These are phyloP conservation scores for Globisporangium ultimum DNA, from an alignment of 352 stramenopile genomes.

Conservation along the genomic window DNA sequence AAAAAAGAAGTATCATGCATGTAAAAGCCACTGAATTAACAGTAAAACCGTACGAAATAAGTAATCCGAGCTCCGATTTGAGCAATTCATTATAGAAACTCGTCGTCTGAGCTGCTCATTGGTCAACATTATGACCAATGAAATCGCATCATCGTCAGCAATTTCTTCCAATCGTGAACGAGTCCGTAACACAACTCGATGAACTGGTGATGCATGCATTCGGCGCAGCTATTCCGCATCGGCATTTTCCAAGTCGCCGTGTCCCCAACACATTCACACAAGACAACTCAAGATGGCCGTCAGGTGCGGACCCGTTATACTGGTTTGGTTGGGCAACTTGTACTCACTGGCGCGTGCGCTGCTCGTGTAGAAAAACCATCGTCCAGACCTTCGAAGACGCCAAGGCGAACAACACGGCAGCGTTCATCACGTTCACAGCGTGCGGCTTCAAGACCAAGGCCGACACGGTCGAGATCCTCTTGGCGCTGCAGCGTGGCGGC, in stretches of 20 bases:
- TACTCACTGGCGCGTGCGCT: neutral
- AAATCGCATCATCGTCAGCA: neutral
- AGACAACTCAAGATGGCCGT: neutral
- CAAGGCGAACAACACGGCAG: conserved; percentile 76
- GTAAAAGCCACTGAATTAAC: conserved; percentile 7
- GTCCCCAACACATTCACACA: conserved; percentile 1
- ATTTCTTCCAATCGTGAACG: neutral
- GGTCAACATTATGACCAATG: neutral
- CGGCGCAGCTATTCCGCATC: neutral
- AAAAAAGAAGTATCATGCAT: neutral
- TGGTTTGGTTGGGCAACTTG: no score
- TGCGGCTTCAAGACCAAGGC: conserved; percentile 93
- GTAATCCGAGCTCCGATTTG: no score
- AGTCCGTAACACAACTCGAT: neutral
- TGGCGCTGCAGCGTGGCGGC: conserved; percentile 95
- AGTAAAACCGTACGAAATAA: conserved; percentile 4
- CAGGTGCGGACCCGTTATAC: neutral
- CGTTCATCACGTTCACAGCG: conserved; percentile 97
- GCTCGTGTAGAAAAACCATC: conserved; percentile 49
- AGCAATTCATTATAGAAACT: no score
- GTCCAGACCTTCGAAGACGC: conserved; percentile 55
- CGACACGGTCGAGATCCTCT: conserved; percentile 95
- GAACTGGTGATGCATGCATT: neutral
- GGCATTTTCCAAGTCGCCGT: conserved; percentile 3
- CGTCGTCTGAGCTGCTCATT: no score